Conservation (phyloP, 1,284 basidiomycete genomes). For the Sporisorium scitamineum region DNA sequence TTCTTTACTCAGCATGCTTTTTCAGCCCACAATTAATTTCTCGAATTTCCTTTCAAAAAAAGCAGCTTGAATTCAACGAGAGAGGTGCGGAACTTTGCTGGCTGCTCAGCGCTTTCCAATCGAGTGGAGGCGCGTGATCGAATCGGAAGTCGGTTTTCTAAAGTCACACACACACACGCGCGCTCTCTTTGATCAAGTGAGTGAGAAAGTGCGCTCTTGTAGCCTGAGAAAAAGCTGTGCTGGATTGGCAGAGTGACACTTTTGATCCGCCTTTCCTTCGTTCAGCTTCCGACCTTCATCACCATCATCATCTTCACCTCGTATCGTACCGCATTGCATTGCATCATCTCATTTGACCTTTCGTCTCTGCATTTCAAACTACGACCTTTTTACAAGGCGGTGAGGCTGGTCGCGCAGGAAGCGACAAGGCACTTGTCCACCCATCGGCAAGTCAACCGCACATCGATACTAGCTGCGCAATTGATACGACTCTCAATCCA, state of each 20-base stretch:
- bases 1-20: neutral
- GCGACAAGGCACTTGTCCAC: neutral
- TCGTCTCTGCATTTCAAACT: neutral
- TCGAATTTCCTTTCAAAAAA: constrained; percentile 9
- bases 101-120: constrained; percentile 8
- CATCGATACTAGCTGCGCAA: neutral
- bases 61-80: neutral
- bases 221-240: neutral
- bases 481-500: neutral
- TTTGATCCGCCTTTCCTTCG: neutral
- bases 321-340: too few species aligned
- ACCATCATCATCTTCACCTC: neutral
- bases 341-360: neutral
- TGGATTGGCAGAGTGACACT: neutral
- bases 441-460: neutral
- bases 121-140: constrained; percentile 26
- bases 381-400: neutral
- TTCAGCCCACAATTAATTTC: constrained; percentile 8
- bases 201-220: constrained; percentile 10
- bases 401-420: neutral
- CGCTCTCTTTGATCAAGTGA: neutral
- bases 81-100: neutral
- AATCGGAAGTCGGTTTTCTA: constrained; percentile 42
- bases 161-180: constrained; percentile 9
- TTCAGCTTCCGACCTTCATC: neutral